A percentile compares a stretch with the other conserved stretches of the same genome.
Evolutionary conservation across 2,329 filamentous ascomycete genomes (phyloP).

Genomic region (Colletotrichum karsti): DNA sequence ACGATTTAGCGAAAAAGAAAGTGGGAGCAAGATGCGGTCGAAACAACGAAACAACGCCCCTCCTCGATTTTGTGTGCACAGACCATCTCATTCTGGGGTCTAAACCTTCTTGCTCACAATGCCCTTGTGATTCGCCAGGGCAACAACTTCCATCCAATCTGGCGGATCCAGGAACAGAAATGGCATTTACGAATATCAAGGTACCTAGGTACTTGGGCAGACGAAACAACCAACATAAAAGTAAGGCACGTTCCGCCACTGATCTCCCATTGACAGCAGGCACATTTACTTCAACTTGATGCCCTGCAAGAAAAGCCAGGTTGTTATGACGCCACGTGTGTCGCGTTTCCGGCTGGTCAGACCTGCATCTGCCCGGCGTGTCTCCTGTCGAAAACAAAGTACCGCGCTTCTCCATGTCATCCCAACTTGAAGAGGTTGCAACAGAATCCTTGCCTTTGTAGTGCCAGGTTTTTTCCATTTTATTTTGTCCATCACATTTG

Average conservation of each 20-base stretch:
- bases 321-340: conserved; percentile 25
- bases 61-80: conserved; percentile 12
- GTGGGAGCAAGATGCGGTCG: conserved; percentile 8
- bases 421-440: conserved; percentile 1
- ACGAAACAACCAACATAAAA: neutral
- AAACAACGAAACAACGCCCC: conserved; percentile 27
- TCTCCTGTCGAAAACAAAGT: neutral
- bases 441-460: neutral
- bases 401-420: conserved; percentile 1
- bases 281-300: neutral
- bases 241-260: neutral
- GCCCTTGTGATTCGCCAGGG: neutral
- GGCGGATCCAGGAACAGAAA: conserved; percentile 20
- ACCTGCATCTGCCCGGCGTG: conserved; percentile 5
- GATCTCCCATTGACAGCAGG: neutral
- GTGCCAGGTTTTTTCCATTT: conserved; percentile 7
- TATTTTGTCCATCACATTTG: neutral
- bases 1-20: conserved; percentile 13
- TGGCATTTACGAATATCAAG: too few relatives aligned
- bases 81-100: conserved; percentile 13
- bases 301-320: neutral
- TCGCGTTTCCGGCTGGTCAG: conserved; percentile 1
- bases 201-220: too few relatives aligned
- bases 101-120: neutral
- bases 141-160: neutral